phyloP scores from a whole-genome alignment of 345 rosid species.

The Aethionema arabicum region DNA sequence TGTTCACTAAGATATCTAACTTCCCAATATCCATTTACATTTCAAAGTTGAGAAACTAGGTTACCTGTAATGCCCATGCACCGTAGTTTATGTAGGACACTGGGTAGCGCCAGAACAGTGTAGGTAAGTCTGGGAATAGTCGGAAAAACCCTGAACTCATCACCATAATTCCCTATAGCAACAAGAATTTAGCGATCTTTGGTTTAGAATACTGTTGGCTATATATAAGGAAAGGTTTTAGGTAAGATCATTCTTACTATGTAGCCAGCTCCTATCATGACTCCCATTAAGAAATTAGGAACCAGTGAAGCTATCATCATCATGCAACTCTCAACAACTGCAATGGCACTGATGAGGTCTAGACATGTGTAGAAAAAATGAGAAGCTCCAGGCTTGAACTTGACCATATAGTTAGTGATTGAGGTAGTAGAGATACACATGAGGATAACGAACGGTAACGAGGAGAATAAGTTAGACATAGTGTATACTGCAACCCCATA shows the following conservation, averaged over 20 bases:
- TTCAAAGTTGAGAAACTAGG: constrained; percentile 4
- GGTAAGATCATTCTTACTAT: constrained; percentile 53
- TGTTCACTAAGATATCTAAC: constrained; percentile 11
- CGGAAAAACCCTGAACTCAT: constrained; percentile 84
- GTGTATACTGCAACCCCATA: constrained; percentile 72
- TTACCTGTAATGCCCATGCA: constrained; percentile 84
- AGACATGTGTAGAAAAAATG: constrained; percentile 57
- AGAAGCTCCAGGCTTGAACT: constrained; percentile 50
- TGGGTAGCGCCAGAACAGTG: constrained; percentile 74
- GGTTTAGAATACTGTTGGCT: constrained; percentile 3
- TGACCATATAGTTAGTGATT: constrained; percentile 64
- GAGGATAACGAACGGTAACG: constrained; percentile 60
- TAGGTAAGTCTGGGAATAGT: constrained; percentile 69
- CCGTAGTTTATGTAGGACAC: constrained; percentile 68
- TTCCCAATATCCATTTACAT: constrained; percentile 6
- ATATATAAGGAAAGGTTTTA: background rate
- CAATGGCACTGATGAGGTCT: constrained; percentile 54
- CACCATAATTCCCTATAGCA: constrained; percentile 64
- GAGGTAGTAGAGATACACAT: constrained; percentile 50
- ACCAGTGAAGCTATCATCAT: constrained; percentile 81
- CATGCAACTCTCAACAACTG: constrained; percentile 84
- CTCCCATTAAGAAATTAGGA: constrained; percentile 78
- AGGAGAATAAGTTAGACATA: constrained; percentile 67
- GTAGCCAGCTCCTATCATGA: constrained; percentile 69
- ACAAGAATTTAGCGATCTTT: background rate